Conservation (phyloP, 2,329 filamentous ascomycete genomes). For the Raffaelea deltoideospora region DNA sequence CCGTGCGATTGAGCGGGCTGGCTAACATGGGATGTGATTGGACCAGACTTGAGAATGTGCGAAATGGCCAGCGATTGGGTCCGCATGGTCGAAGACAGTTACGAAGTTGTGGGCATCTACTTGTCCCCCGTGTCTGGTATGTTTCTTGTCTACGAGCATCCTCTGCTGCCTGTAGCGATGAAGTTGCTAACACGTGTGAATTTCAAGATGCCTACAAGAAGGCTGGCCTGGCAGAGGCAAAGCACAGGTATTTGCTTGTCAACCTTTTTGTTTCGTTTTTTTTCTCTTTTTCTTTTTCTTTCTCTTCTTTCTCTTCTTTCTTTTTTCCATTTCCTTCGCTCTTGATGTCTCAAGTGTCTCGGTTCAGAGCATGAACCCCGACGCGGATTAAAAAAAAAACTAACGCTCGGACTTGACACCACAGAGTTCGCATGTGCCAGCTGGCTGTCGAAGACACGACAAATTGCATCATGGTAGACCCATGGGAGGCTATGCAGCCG, state of each 20-base stretch:
- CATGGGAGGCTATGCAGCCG: constrained; percentile 33
- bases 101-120: constrained; percentile 77
- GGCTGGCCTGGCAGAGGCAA: constrained; percentile 46
- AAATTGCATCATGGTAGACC: constrained; percentile 74
- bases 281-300: not conserved
- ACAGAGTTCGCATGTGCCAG: constrained; percentile 74
- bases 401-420: constrained; percentile 14
- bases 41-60: constrained; percentile 20
- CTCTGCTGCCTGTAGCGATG: no score
- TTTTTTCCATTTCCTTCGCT: not conserved
- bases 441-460: constrained; percentile 61
- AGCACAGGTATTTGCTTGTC: constrained; percentile 5
- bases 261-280: not conserved
- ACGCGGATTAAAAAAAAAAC: no score
- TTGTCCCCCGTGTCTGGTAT: constrained; percentile 45
- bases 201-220: constrained; percentile 52
- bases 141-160: no score
- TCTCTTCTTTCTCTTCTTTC: not conserved
- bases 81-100: constrained; percentile 27
- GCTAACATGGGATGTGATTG: constrained; percentile 7
- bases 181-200: not conserved
- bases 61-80: constrained; percentile 23
- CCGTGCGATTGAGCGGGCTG: not conserved
- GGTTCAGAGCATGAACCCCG: no score
- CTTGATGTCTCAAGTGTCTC: not conserved